Base-by-base conservation (phyloP, 1,284 basidiomycete species). In the Exobasidium rhododendri region DNA sequence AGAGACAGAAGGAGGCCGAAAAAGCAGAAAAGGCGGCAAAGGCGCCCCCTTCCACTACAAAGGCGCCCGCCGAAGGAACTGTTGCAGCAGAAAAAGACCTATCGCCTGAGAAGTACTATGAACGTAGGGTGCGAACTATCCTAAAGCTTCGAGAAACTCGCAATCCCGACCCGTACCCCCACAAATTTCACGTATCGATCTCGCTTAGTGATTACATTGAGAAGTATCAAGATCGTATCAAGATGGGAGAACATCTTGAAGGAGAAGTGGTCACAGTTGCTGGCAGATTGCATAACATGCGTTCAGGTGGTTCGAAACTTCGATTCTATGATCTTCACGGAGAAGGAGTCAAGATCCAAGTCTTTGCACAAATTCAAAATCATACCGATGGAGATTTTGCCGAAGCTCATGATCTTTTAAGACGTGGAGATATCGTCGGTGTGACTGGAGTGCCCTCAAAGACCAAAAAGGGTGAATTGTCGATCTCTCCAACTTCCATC, bases 391-490 rank as follows among this genome's bases (percentile, higher is more conserved):
- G 77, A 56, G 82, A 85, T 4, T 99, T 94, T 80, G 81, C 86
- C 63, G 83, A 85, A 1, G 85, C 85, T 0, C 92, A 97, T 82
- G 88, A 91, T 61, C 83, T 91, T 64, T 92, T 99, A 85, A 89
- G 89, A 70, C 90, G 94, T 56, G 94, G 94, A 52, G 94, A 99
- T 81, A 90, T 98, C 74, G 89, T 98, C 67, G 94, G 94, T 71
- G 92, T 97, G 58, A 86, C 85, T 59, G 96, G 96, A 65, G 84
- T 85, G 2, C 93, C 94, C 1, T 88, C 89, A 4, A 91, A 96
- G 74, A 96, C 94, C 73, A 91, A 96, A 84, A 92, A 90, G 84
- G 93, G 93, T 69, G 96, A 97, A 82, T 86, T 98, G 50, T 94
- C 92, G 59, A 91, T 98, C 81, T 85, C 89, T 10, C 90, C 92